These are phyloP conservation scores for Cornus suecica DNA, from an alignment of 148 eudicot species.

Conservation along the genomic window DNA sequence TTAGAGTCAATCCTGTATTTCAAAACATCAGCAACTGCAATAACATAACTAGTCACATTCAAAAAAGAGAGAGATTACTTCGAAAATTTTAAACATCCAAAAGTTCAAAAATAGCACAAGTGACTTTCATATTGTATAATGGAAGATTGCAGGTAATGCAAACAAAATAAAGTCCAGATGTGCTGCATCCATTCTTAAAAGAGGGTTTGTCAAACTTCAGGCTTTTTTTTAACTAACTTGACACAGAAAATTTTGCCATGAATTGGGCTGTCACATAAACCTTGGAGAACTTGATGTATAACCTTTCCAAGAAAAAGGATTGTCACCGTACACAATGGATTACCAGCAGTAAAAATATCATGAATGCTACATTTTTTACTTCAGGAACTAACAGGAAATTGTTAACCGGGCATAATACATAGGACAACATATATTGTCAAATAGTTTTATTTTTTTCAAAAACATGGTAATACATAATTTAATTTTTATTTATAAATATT, in stretches of 20 bases:
- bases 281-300: not conserved
- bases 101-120: not conserved
- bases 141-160: not conserved
- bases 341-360: not conserved
- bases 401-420: too few species aligned
- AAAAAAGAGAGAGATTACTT: not conserved
- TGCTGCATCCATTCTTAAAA: not conserved
- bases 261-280: not conserved
- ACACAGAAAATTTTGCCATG: not conserved
- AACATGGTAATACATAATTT: too few species aligned
- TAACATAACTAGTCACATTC: not conserved
- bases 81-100: not conserved
- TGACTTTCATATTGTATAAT: not conserved
- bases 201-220: not conserved
- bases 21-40: not conserved
- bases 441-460: too few species aligned
- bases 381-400: not conserved
- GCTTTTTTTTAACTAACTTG: not conserved
- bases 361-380: not conserved
- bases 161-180: not conserved
- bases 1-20: not conserved
- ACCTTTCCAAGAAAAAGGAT: not conserved
- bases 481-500: too few species aligned
- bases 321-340: not conserved
- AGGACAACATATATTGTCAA: too few species aligned